A percentile compares a stretch with the other conserved stretches of the same genome.
Evolutionary conservation across 768 basidiomycete species (phyloP).

Genomic region (Crassisporium funariophilum): DNA sequence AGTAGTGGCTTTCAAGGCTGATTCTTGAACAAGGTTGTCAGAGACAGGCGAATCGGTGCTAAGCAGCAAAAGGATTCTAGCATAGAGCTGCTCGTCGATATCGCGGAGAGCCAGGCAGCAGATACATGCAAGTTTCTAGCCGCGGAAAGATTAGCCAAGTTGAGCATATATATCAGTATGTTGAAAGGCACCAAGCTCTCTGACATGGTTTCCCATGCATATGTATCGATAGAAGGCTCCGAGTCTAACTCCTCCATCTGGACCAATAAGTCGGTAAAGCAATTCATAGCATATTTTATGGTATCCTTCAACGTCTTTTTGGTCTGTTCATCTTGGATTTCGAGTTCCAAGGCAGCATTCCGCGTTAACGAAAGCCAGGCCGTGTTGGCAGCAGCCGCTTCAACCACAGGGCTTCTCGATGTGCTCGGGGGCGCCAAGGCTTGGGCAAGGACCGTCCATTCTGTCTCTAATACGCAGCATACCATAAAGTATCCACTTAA

Average conservation of each 20-base stretch:
- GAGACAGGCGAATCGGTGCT: constrained; percentile 81
- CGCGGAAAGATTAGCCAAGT: not conserved
- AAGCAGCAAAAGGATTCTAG: constrained; percentile 70
- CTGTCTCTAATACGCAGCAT: constrained; percentile 85
- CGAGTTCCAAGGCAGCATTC: constrained; percentile 45
- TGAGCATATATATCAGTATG: not conserved
- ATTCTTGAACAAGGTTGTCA: constrained; percentile 85
- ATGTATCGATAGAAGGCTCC: constrained; percentile 82
- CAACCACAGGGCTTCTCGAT: constrained; percentile 40
- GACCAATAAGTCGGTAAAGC: constrained; percentile 72
- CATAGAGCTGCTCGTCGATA: constrained; percentile 68
- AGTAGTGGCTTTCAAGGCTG: constrained; percentile 83
- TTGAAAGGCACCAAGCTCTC: constrained; percentile 70
- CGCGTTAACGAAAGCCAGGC: constrained; percentile 76
- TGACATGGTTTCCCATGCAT: constrained; percentile 91
- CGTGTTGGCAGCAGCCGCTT: constrained; percentile 83
- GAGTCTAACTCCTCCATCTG: constrained; percentile 85
- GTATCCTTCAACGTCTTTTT: constrained; percentile 47
- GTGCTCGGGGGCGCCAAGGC: constrained; percentile 43
- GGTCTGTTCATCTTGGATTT: constrained; percentile 39
- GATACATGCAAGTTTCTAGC: constrained; percentile 82
- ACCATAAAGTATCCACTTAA: constrained; percentile 86
- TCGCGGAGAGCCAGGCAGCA: constrained; percentile 74
- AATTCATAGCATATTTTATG: constrained; percentile 66
- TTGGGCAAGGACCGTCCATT: constrained; percentile 86